Evolutionary conservation across 495 filamentous ascomycete genomes (phyloP).

Genomic region (Penicillium robsamsonii): DNA sequence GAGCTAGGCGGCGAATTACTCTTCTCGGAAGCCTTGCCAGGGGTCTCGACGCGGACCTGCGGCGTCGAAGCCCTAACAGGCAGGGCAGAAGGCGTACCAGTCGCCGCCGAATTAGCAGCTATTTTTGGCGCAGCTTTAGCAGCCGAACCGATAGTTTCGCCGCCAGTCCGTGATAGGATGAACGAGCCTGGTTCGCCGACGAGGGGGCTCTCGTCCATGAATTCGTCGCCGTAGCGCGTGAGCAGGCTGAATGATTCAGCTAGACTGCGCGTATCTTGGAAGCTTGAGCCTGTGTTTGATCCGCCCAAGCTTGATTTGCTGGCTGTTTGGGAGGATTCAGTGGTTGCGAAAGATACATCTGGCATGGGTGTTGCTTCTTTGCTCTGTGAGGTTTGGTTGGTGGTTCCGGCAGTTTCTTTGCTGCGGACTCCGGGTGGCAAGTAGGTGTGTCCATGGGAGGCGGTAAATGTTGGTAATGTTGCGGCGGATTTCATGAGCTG

Average conservation of each 20-base stretch:
- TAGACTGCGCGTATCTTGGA: slow-evolving; percentile 54
- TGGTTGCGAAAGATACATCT: slow-evolving; percentile 29
- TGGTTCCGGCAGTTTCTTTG: slow-evolving; percentile 26
- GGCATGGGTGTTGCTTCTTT: slow-evolving; percentile 64
- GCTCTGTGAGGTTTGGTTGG: slow-evolving; percentile 40
- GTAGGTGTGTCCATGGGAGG: slow-evolving; percentile 73
- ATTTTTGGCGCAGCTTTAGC: slow-evolving; percentile 16
- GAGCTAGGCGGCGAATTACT: slow-evolving; percentile 27
- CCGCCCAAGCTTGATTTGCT: slow-evolving; percentile 39
- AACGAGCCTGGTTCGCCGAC: slow-evolving; percentile 86
- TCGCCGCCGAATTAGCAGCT: slow-evolving; percentile 7
- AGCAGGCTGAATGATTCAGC: slow-evolving; percentile 67
- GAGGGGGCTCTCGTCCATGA: slow-evolving; percentile 88
- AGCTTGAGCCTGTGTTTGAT: slow-evolving; percentile 29
- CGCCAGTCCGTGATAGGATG: slow-evolving; percentile 57
- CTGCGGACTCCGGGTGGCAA: slow-evolving; percentile 50
- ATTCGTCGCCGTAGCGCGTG: slow-evolving; percentile 68
- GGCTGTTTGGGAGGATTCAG: slow-evolving; percentile 28
- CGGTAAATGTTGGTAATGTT: slow-evolving; percentile 66
- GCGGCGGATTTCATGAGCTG: slow-evolving; percentile 64
- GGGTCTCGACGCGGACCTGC: slow-evolving; percentile 41
- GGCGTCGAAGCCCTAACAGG: slow-evolving; percentile 34
- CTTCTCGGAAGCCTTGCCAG: slow-evolving; percentile 36
- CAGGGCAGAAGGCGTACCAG: slow-evolving; percentile 13
- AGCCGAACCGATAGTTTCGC: slow-evolving; percentile 22